phyloP scores from a whole-genome alignment of 2,329 filamentous ascomycete species.

The Leptographium wingfieldii region DNA sequence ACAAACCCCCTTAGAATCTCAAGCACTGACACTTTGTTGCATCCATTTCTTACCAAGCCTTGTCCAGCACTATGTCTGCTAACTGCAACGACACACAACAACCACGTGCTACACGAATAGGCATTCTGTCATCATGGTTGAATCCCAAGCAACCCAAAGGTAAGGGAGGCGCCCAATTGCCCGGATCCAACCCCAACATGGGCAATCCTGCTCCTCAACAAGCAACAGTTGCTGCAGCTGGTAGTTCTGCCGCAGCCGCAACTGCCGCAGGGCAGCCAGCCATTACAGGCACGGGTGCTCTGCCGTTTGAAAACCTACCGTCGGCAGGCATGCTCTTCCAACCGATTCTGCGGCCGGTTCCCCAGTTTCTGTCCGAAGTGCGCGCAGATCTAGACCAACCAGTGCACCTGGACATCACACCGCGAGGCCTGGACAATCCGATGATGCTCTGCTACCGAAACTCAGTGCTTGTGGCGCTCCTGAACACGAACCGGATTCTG shows the following conservation, averaged over 20 bases:
- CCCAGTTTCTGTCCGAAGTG: conserved; percentile 2
- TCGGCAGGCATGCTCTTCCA: background rate
- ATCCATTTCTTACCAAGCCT: background rate
- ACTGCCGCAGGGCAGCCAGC: background rate
- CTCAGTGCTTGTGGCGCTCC: conserved; percentile 7
- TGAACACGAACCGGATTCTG: conserved; percentile 9
- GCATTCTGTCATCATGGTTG: background rate
- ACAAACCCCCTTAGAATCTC: background rate
- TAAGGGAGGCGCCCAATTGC: too few relatives aligned
- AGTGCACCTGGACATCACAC: background rate
- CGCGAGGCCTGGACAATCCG: conserved; percentile 7
- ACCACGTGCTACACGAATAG: background rate
- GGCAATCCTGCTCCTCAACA: background rate
- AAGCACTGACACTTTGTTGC: background rate
- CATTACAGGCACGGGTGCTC: background rate
- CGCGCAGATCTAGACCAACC: conserved; percentile 4
- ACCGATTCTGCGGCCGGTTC: conserved; percentile 1
- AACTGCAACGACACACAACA: background rate
- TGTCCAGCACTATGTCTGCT: background rate
- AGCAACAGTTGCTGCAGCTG: background rate
- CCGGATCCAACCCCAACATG: too few relatives aligned
- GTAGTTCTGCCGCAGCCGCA: background rate
- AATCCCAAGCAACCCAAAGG: too few relatives aligned
- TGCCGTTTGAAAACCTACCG: background rate
- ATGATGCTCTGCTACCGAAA: conserved; percentile 12